Conservation (phyloP, 2,329 filamentous ascomycete genomes). For the Chrysoporthe austroafricana region DNA sequence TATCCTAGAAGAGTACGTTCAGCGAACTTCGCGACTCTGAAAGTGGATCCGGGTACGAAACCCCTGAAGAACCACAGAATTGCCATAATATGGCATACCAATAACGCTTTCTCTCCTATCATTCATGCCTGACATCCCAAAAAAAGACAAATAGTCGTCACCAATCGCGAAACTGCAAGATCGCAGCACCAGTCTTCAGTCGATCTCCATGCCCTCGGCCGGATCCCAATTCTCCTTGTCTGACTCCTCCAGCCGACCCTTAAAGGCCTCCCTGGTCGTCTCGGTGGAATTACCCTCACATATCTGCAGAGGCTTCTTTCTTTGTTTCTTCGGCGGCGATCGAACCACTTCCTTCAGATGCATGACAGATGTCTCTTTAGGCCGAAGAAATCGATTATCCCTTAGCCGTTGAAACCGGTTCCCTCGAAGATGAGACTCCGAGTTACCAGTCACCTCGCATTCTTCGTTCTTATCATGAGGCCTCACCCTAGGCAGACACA, state of each 20-base stretch:
- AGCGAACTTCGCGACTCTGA: background rate
- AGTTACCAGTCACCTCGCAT: background rate
- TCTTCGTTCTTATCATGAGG: background rate
- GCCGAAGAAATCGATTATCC: background rate
- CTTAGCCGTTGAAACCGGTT: conserved; percentile 2
- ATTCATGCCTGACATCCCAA: background rate
- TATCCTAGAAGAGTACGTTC: background rate
- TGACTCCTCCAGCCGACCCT: background rate
- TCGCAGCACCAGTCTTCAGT: background rate
- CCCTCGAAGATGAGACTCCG: background rate
- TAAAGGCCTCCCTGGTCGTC: background rate
- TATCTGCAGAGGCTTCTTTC: background rate
- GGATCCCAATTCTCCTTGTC: background rate
- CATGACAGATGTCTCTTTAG: background rate
- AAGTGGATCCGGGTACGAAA: background rate
- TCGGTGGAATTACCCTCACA: background rate
- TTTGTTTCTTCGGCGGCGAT: background rate
- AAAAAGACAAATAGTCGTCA: background rate
- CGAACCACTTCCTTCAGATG: conserved; percentile 7
- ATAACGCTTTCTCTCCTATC: background rate
- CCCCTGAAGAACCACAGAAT: background rate
- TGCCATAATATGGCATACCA: background rate
- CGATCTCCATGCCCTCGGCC: background rate
- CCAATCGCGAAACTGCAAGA: background rate
- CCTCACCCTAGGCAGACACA: background rate